phyloP scores from a whole-genome alignment of 192 early-diverging fungal species.

The Coemansia sp. region DNA sequence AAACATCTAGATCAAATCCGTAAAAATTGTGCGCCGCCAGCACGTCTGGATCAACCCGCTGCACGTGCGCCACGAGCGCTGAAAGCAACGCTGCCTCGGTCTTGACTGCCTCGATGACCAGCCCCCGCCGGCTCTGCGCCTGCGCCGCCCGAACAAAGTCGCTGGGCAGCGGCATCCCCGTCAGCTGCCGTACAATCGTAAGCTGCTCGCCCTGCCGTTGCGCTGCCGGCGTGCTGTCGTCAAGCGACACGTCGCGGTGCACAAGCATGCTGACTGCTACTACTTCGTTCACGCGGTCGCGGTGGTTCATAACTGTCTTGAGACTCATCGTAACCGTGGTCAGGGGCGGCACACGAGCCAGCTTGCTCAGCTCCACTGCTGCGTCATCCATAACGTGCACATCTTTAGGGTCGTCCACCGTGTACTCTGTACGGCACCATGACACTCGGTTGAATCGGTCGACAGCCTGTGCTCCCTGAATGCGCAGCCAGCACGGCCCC shows the following conservation, averaged over 20 bases:
- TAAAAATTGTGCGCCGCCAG: constrained; percentile 96
- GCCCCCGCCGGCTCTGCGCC: constrained; percentile 28
- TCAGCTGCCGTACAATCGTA: constrained; percentile 72
- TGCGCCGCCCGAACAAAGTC: constrained; percentile 70
- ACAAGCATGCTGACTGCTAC: constrained; percentile 74
- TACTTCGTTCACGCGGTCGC: constrained; percentile 88
- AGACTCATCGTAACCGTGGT: constrained; percentile 85
- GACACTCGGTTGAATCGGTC: constrained; percentile 60
- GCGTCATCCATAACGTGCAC: constrained; percentile 63
- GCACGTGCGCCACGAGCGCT: constrained; percentile 70
- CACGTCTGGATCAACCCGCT: constrained; percentile 84
- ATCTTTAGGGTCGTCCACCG: constrained; percentile 68
- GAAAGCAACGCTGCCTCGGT: constrained; percentile 82
- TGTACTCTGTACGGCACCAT: constrained; percentile 84
- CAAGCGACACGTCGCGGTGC: constrained; percentile 66
- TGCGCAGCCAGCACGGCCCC: constrained; percentile 93
- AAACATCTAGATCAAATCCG: constrained; percentile 90
- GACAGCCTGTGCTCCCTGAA: constrained; percentile 56
- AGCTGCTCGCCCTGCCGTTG: constrained; percentile 55
- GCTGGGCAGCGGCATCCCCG: constrained; percentile 71
- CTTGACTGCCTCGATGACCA: constrained; percentile 60
- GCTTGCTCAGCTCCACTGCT: constrained; percentile 31
- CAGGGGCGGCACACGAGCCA: constrained; percentile 69
- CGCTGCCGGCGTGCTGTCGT: constrained; percentile 57
- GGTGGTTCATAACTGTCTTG: constrained; percentile 77